Conservation (phyloP, 2,329 filamentous ascomycete species). For the Penicillium digitatum region DNA sequence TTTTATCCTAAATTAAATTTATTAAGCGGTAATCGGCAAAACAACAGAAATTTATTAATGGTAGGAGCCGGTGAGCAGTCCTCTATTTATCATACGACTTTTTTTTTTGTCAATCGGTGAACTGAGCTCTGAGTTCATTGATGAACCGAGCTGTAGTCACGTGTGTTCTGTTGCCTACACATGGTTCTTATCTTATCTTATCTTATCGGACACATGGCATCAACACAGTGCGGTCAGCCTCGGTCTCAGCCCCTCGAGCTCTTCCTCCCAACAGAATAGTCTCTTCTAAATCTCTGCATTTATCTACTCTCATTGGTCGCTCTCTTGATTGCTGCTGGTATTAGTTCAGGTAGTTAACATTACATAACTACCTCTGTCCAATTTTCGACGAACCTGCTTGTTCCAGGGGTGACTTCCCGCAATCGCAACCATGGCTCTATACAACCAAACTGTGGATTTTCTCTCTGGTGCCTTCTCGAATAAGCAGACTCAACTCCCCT, state of each 20-base stretch:
- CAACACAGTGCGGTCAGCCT: background rate
- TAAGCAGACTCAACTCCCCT: slow-evolving; percentile 29
- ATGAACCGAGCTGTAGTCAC: too few relatives aligned
- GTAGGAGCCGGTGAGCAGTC: too few relatives aligned
- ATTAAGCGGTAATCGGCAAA: too few relatives aligned
- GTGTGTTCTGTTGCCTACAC: too few relatives aligned
- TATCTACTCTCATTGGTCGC: too few relatives aligned
- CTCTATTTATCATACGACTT: too few relatives aligned
- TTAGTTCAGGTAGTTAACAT: too few relatives aligned
- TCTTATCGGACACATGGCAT: background rate
- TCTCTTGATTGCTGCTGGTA: background rate
- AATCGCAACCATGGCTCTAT: slow-evolving; percentile 31
- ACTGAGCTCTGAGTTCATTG: too few relatives aligned
- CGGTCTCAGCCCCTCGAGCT: background rate
- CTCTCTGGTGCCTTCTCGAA: slow-evolving; percentile 33
- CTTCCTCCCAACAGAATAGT: background rate
- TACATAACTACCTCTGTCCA: background rate
- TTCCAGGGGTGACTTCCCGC: background rate
- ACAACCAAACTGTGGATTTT: slow-evolving; percentile 34
- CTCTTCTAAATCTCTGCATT: background rate
- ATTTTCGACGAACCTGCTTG: background rate
- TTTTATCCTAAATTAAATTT: too few relatives aligned
- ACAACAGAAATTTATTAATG: too few relatives aligned
- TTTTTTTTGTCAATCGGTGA: too few relatives aligned
- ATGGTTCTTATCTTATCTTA: background rate